phyloP scores from a whole-genome alignment of 2,329 filamentous ascomycete species.

The Xylaria sp. region DNA sequence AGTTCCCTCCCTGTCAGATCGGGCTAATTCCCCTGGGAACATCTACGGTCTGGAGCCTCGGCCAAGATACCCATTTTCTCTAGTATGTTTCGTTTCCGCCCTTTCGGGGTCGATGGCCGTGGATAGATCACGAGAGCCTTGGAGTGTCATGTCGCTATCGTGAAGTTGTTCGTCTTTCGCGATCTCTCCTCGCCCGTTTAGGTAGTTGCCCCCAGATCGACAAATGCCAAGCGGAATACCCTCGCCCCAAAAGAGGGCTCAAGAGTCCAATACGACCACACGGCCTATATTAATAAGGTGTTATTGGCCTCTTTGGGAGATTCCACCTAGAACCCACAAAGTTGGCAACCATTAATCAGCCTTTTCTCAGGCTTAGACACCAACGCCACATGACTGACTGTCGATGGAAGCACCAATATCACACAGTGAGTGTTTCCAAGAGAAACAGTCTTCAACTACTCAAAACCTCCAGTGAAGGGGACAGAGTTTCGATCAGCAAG shows the following conservation, averaged over 20 bases:
- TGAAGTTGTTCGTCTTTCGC: slow-evolving; percentile 13
- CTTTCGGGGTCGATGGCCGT: slow-evolving; percentile 6
- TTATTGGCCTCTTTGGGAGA: slow-evolving; percentile 29
- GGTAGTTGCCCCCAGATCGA: slow-evolving; percentile 2
- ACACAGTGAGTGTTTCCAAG: slow-evolving; percentile 12
- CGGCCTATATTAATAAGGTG: background rate
- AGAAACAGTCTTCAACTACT: background rate
- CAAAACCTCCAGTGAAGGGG: slow-evolving; percentile 7
- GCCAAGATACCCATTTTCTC: slow-evolving; percentile 9
- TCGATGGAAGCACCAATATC: slow-evolving; percentile 12
- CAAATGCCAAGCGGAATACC: slow-evolving; percentile 27
- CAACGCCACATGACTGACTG: slow-evolving; percentile 29
- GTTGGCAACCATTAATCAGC: slow-evolving; percentile 28
- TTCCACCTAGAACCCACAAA: background rate
- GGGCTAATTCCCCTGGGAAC: background rate
- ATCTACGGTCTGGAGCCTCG: slow-evolving; percentile 20
- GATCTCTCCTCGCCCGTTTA: slow-evolving; percentile 6
- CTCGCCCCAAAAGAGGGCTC: slow-evolving; percentile 27
- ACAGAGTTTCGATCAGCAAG: slow-evolving; percentile 18
- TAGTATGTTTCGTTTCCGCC: background rate
- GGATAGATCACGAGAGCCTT: background rate
- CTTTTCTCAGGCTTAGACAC: slow-evolving; percentile 32
- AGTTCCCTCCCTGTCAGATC: slow-evolving; percentile 14
- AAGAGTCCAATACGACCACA: slow-evolving; percentile 20
- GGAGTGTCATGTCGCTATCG: slow-evolving; percentile 16